These are phyloP conservation scores for Malus sylvestris DNA, from an alignment of 306 rosid species.

Conservation along the genomic window DNA sequence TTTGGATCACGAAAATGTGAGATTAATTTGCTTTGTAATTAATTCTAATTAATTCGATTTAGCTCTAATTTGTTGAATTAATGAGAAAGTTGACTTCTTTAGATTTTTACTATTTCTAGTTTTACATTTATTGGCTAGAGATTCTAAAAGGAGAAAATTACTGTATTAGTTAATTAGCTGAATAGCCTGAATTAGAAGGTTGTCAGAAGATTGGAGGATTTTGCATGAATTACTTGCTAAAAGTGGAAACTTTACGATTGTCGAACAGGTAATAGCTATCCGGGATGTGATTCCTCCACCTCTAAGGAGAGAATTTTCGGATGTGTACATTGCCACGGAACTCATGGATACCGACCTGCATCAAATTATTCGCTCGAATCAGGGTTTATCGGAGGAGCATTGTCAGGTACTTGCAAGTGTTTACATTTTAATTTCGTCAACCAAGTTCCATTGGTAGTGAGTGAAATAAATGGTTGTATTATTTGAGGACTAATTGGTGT, in stretches of 20 bases:
- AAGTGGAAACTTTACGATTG: constrained; percentile 19
- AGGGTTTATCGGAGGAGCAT: constrained; percentile 85
- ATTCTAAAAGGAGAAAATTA: background rate
- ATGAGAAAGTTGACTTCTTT: background rate
- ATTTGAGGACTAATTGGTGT: constrained; percentile 10
- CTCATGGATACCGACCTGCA: constrained; percentile 99
- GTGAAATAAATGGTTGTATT: background rate
- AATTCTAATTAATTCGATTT: background rate
- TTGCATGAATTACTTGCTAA: background rate
- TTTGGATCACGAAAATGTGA: constrained; percentile 94
- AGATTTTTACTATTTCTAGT: background rate
- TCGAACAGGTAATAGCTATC: constrained; percentile 63
- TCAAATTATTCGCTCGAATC: constrained; percentile 92
- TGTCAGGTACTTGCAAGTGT: constrained; percentile 48
- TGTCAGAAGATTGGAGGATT: background rate
- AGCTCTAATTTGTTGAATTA: background rate
- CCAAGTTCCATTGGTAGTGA: background rate
- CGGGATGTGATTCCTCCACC: constrained; percentile 96
- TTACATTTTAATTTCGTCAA: background rate
- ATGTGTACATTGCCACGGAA: constrained; percentile 71
- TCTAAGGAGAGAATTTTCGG: constrained; percentile 72
- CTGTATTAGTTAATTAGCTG: background rate
- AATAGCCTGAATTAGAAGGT: background rate
- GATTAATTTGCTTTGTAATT: constrained; percentile 1
- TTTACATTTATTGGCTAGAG: background rate